These are phyloP conservation scores for Backusella westeae DNA, from an alignment of 192 early-diverging fungal species.

Conservation along the genomic window DNA sequence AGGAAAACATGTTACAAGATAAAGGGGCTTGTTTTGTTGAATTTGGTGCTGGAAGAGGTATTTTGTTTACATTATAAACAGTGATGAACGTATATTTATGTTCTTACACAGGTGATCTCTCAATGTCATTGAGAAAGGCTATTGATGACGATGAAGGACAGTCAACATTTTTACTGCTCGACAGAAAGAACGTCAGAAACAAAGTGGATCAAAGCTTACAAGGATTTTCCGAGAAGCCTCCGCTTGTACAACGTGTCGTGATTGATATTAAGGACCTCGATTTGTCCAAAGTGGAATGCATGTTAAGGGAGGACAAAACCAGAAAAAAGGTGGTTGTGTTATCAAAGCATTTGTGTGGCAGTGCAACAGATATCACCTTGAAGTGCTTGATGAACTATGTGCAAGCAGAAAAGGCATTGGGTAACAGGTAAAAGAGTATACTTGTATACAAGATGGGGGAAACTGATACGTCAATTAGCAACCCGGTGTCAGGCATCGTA, in stretches of 20 bases:
- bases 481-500: conserved; percentile 62
- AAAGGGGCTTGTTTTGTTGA: conserved; percentile 65
- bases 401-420: conserved; percentile 32
- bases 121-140: conserved; percentile 46
- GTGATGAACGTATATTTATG: background rate
- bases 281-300: conserved; percentile 50
- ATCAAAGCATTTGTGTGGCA: conserved; percentile 92
- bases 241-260: conserved; percentile 55
- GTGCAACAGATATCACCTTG: conserved; percentile 84
- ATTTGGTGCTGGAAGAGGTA: conserved; percentile 78
- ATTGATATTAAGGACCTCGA: conserved; percentile 89
- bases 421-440: conserved; percentile 20
- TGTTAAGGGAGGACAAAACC: conserved; percentile 16
- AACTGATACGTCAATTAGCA: background rate
- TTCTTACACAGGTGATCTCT: conserved; percentile 39
- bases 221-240: conserved; percentile 36
- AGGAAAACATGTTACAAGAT: conserved; percentile 52
- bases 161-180: conserved; percentile 63
- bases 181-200: conserved; percentile 74
- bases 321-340: conserved; percentile 64
- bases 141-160: conserved; percentile 34
- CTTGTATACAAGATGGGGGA: background rate
- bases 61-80: background rate
- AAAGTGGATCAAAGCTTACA: conserved; percentile 58
- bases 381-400: conserved; percentile 63